These are phyloP conservation scores for Xylaria sp. DNA, from an alignment of 2,329 filamentous ascomycete species.

Conservation along the genomic window DNA sequence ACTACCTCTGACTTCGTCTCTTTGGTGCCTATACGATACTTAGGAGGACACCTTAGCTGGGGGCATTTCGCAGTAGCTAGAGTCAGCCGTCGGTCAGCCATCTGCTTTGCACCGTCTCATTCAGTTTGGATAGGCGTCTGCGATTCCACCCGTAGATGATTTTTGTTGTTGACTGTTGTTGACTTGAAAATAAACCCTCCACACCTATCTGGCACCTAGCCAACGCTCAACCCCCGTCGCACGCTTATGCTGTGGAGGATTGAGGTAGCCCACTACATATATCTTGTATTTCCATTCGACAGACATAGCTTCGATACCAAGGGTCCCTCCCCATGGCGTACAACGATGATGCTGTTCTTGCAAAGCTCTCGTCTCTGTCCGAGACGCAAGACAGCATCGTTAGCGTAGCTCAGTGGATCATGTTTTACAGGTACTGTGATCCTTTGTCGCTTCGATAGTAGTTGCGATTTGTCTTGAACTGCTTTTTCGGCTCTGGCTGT, in stretches of 20 bases:
- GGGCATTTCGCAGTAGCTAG: slow-evolving; percentile 37
- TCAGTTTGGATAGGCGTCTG: slow-evolving; percentile 36
- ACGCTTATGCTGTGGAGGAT: background rate
- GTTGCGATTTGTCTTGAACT: slow-evolving; percentile 6
- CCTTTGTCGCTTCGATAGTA: slow-evolving; percentile 23
- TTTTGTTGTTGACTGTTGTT: slow-evolving; percentile 35
- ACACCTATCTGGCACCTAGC: slow-evolving; percentile 18
- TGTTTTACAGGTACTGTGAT: slow-evolving; percentile 87
- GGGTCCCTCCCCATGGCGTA: slow-evolving; percentile 78
- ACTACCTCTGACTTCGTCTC: slow-evolving; percentile 19
- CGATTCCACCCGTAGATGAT: slow-evolving; percentile 41
- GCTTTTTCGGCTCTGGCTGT: slow-evolving; percentile 8
- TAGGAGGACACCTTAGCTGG: slow-evolving; percentile 22
- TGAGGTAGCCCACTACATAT: slow-evolving; percentile 4
- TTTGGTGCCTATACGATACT: slow-evolving; percentile 21
- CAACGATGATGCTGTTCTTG: slow-evolving; percentile 92
- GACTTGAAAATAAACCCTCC: slow-evolving; percentile 39
- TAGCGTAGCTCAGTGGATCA: slow-evolving; percentile 97
- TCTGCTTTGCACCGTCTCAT: slow-evolving; percentile 36
- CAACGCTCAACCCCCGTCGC: background rate
- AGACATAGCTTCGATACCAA: slow-evolving; percentile 9
- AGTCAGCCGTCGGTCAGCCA: slow-evolving; percentile 34
- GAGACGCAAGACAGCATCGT: slow-evolving; percentile 98
- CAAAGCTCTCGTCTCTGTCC: slow-evolving; percentile 93
- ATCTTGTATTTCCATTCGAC: slow-evolving; percentile 10